Conservation (phyloP, 345 rosid genomes). For the Moringa oleifera region DNA sequence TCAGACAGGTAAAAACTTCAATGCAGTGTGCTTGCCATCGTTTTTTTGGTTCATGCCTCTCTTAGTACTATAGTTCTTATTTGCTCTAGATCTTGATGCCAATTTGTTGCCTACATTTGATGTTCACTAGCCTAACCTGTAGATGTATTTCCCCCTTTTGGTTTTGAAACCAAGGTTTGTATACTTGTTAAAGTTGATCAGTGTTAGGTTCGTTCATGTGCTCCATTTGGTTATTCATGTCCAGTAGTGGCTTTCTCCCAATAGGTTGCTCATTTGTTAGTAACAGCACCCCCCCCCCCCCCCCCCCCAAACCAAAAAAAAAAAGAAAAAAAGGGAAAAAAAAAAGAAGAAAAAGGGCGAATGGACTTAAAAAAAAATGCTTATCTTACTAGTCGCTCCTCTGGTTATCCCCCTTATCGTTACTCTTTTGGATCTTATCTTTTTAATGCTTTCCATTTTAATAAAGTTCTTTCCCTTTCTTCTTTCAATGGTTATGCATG, state of each 20-base stretch:
- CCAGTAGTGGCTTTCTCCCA: too few species aligned
- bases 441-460: too few species aligned
- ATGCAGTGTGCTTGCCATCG: not conserved
- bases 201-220: too few species aligned
- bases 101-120: not conserved
- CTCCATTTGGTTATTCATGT: too few species aligned
- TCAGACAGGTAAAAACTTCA: slow-evolving; percentile 56
- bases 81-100: slow-evolving; percentile 2
- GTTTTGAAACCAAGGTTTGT: too few species aligned
- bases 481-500: not conserved
- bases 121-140: not conserved
- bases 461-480: not conserved
- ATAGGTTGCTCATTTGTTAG: too few species aligned
- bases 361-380: not conserved
- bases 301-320: too few species aligned
- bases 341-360: not conserved
- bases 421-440: not conserved
- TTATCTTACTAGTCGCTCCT: not conserved
- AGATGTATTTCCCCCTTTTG: too few species aligned
- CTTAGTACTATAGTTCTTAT: not conserved
- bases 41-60: not conserved
- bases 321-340: too few species aligned
- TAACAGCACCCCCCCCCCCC: too few species aligned
- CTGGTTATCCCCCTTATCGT: not conserved
- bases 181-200: too few species aligned